Percentiles rank a stretch among this genome's conserved stretches.
phyloP scores from a whole-genome alignment of 805 yeast genomes.

The Wickerhamiella sorbophila region DNA sequence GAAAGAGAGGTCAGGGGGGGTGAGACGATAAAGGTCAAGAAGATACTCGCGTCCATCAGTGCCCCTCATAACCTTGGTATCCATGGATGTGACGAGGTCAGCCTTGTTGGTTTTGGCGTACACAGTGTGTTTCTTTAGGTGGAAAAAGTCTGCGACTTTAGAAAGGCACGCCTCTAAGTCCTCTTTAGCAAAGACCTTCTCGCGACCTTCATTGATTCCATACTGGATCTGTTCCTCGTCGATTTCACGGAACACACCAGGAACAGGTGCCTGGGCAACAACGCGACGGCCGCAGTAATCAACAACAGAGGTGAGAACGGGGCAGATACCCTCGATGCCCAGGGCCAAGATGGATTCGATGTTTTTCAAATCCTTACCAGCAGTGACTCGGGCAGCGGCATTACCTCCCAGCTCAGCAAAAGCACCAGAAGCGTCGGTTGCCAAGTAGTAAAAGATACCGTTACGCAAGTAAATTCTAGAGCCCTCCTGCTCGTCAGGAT shows the following conservation, averaged over 20 bases:
- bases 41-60: slow-evolving; percentile 73
- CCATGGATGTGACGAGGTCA: slow-evolving; percentile 53
- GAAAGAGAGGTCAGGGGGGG: slow-evolving; percentile 75
- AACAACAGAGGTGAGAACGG: slow-evolving; percentile 68
- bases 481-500: slow-evolving; percentile 53
- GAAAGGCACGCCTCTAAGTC: slow-evolving; percentile 43
- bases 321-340: slow-evolving; percentile 48
- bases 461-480: slow-evolving; percentile 61
- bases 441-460: slow-evolving; percentile 76
- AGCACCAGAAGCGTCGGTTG: slow-evolving; percentile 53
- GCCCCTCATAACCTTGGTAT: slow-evolving; percentile 75
- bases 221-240: slow-evolving; percentile 40
- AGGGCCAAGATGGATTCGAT: slow-evolving; percentile 53
- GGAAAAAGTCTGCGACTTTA: slow-evolving; percentile 58
- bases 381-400: slow-evolving; percentile 71
- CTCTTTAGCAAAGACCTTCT: slow-evolving; percentile 35
- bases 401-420: slow-evolving; percentile 61
- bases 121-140: slow-evolving; percentile 55
- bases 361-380: slow-evolving; percentile 64
- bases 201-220: slow-evolving; percentile 55
- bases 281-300: slow-evolving; percentile 84
- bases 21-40: slow-evolving; percentile 67
- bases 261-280: slow-evolving; percentile 89
- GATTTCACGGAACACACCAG: slow-evolving; percentile 56
- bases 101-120: slow-evolving; percentile 34